These are phyloP conservation scores for Fusarium brachygibbosum DNA, from an alignment of 2,329 filamentous ascomycete species.

Conservation along the genomic window DNA sequence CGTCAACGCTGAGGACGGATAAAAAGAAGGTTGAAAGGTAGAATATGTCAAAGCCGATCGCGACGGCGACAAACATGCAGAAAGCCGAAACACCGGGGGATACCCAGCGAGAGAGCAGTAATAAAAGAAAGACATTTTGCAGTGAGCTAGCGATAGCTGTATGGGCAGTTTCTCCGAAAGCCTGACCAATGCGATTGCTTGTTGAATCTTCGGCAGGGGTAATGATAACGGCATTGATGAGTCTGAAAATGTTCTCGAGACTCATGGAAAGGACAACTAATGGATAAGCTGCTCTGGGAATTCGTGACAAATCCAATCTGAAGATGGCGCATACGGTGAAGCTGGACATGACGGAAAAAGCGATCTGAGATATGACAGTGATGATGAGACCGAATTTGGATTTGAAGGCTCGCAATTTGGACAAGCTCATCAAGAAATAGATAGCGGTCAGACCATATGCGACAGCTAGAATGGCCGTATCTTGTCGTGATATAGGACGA, in stretches of 20 bases:
- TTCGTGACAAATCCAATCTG: conserved; percentile 79
- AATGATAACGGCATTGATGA: conserved; percentile 82
- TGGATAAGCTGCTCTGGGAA: conserved; percentile 81
- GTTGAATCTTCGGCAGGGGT: conserved; percentile 78
- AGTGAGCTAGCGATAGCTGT: conserved; percentile 75
- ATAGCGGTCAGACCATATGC: conserved; percentile 74
- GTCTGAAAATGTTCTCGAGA: conserved; percentile 81
- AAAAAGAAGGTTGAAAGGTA: conserved; percentile 85
- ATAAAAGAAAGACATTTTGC: conserved; percentile 78
- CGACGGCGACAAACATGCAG: conserved; percentile 81
- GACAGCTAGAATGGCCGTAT: conserved; percentile 72
- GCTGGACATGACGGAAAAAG: conserved; percentile 80
- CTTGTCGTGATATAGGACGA: conserved; percentile 76
- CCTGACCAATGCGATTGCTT: conserved; percentile 77
- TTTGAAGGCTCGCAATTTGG: conserved; percentile 80
- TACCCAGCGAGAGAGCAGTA: conserved; percentile 74
- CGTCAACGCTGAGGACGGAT: conserved; percentile 83
- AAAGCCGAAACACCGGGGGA: conserved; percentile 80
- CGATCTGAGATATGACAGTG: conserved; percentile 77
- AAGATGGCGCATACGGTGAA: conserved; percentile 84
- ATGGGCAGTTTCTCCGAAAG: conserved; percentile 79
- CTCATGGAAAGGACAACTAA: conserved; percentile 83
- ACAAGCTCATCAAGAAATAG: conserved; percentile 77
- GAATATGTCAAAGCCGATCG: conserved; percentile 81
- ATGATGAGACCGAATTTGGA: conserved; percentile 79